phyloP scores from a whole-genome alignment of 345 rosid species.

The Lepidium africanum region DNA sequence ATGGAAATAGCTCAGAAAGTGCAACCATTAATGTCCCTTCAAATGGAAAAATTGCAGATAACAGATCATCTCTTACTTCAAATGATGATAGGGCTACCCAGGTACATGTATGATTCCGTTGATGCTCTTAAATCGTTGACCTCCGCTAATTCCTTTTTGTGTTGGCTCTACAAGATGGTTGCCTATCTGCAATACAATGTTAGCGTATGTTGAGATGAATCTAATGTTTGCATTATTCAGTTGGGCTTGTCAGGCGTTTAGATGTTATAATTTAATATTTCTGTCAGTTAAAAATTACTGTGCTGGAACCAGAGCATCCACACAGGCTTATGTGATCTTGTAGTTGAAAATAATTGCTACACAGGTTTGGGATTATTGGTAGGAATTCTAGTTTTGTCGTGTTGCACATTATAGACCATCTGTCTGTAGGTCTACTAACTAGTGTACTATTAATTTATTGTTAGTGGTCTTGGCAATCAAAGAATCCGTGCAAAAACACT shows the following conservation, averaged over 20 bases:
- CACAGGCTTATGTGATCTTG: background rate
- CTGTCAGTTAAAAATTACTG: background rate
- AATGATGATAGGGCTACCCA: conserved; percentile 40
- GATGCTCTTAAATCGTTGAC: background rate
- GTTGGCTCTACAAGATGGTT: background rate
- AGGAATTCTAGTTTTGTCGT: background rate
- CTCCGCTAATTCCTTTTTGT: background rate
- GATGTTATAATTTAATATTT: background rate
- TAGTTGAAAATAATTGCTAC: background rate
- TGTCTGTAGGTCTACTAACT: background rate
- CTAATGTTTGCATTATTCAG: background rate
- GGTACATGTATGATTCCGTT: conserved; percentile 31
- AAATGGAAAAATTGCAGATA: conserved; percentile 43
- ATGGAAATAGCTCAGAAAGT: conserved; percentile 32
- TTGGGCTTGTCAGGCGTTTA: background rate
- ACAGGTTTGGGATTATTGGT: background rate
- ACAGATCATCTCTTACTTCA: conserved; percentile 35
- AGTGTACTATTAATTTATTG: background rate
- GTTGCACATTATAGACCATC: background rate
- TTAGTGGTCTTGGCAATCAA: background rate
- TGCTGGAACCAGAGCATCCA: background rate
- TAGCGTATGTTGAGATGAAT: background rate
- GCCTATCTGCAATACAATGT: background rate
- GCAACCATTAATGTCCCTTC: conserved; percentile 29
- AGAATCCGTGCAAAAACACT: background rate